A percentile compares a stretch with the other conserved stretches of the same genome.
These are phyloP conservation scores for Cylindrodendrum hubeiense DNA, from an alignment of 2,329 filamentous ascomycete species.

Conservation along the genomic window DNA sequence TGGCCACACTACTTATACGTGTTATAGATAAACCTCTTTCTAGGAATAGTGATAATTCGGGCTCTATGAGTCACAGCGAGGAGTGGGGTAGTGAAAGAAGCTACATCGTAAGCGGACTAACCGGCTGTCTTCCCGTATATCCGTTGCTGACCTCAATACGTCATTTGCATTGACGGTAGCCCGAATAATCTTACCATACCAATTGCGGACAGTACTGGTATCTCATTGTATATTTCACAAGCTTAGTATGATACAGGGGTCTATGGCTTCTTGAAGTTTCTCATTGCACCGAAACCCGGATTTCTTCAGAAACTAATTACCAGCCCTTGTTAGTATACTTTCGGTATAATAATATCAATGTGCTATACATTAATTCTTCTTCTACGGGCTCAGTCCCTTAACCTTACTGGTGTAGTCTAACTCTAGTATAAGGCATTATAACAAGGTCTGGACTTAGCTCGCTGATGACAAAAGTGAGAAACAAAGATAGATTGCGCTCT, in stretches of 20 bases:
- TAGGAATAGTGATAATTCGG: neutral
- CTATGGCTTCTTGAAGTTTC: neutral
- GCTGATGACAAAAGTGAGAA: too few species aligned
- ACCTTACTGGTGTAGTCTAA: too few species aligned
- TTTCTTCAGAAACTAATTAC: too few species aligned
- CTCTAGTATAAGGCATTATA: too few species aligned
- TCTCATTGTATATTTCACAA: neutral
- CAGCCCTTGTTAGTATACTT: too few species aligned
- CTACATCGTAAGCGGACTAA: neutral
- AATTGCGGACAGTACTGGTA: neutral
- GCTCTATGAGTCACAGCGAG: neutral
- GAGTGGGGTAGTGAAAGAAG: neutral
- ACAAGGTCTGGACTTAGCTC: too few species aligned
- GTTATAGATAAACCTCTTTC: neutral
- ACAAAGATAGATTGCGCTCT: too few species aligned
- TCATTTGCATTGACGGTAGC: neutral
- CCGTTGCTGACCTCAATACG: neutral
- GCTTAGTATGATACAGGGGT: neutral
- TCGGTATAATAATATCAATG: too few species aligned
- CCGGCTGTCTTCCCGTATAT: neutral
- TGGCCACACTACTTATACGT: neutral
- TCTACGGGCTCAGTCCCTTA: too few species aligned
- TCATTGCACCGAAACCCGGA: too few species aligned
- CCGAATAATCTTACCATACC: neutral
- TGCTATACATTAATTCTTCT: too few species aligned